Base-by-base conservation (phyloP, 2,329 filamentous ascomycete species). In the Colletotrichum navitas region DNA sequence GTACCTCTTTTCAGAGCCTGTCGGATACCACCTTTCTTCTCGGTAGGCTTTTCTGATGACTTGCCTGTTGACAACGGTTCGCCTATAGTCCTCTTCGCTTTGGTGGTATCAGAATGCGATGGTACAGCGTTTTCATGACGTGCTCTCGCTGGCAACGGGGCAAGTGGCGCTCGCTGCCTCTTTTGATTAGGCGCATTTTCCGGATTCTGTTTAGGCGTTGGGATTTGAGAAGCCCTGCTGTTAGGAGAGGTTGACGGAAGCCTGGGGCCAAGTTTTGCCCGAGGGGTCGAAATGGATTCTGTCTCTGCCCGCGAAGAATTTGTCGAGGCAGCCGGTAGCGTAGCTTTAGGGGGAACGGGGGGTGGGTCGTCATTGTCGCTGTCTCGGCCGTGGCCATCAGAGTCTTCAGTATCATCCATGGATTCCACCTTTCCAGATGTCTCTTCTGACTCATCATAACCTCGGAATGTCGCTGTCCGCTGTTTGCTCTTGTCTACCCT, bases 401-500 rank as follows among this genome's bases (percentile, higher is more conserved):
- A 68, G 4, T 73, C 63, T 34, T 71, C 66, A 24, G 59, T 47
- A 2, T 80, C 77, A 26, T 78, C 76, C 7, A 75, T 66, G 3
- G 78, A 41, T 45, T 81, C 80, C 3, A 79, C 71, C 8, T 78
- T 68, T 4, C 76, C 72, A 2, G 77, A 74, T 2, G 73, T 74
- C 1, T 74, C 74, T 2, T 80, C 78, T 36, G 80, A 76, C 10
- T 81, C 80, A 14, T 77, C 79, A 47, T 77, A 75, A 0, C 74
- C 74, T 36, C 79, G 78, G 41, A 84, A 80, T 29, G 79, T 81
- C 41, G 82, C 85, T 21, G 77, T 85, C 51, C 79, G 81, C 36
- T 85, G 81, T 76, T 80, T 88, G 76, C 85, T 89, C 72, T 84
- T 87, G 73, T 85, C 87, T 73, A 89, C 85, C 43, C 85, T 85